Evolutionary conservation across 768 basidiomycete species (phyloP).

Genomic region (Termitomyces sp.): DNA sequence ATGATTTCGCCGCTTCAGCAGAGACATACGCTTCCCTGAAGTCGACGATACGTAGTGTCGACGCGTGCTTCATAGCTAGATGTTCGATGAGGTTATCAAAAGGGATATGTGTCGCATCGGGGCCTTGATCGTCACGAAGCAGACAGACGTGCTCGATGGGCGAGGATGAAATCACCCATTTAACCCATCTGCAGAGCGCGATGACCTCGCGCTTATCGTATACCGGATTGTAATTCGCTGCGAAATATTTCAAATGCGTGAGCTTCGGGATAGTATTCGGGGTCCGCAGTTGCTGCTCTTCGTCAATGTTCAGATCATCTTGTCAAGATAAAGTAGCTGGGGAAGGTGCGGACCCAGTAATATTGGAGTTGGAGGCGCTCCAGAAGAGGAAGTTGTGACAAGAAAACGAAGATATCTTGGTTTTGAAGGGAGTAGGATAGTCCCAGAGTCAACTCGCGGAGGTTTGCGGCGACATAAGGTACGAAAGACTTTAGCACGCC

Average conservation of each 20-base stretch:
- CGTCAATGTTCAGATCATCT: not conserved
- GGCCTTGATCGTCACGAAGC: slow-evolving; percentile 18
- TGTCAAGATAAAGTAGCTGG: not conserved
- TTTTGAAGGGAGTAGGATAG: slow-evolving; percentile 58
- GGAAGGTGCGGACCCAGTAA: slow-evolving; percentile 41
- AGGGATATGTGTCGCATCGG: slow-evolving; percentile 10
- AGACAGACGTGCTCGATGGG: slow-evolving; percentile 28
- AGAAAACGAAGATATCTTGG: slow-evolving; percentile 46
- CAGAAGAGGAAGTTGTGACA: slow-evolving; percentile 36
- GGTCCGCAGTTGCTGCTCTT: slow-evolving; percentile 38
- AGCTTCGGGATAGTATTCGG: slow-evolving; percentile 20
- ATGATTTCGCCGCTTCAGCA: slow-evolving; percentile 13
- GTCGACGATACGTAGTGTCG: slow-evolving; percentile 25
- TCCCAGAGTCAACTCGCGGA: slow-evolving; percentile 42
- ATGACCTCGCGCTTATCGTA: slow-evolving; percentile 16
- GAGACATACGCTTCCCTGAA: slow-evolving; percentile 14
- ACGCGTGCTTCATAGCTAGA: slow-evolving; percentile 24
- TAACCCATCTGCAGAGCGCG: slow-evolving; percentile 33
- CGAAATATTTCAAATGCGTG: slow-evolving; percentile 25
- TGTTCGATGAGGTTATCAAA: slow-evolving; percentile 33
- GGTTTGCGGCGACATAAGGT: slow-evolving; percentile 29
- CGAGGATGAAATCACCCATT: slow-evolving; percentile 25
- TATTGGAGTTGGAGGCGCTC: slow-evolving; percentile 40
- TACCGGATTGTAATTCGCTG: slow-evolving; percentile 22
- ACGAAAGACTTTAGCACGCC: slow-evolving; percentile 47